Percentiles rank a stretch among this genome's conserved stretches.
Evolutionary conservation across 1,284 basidiomycete species (phyloP).

Genomic region (Omphalotus olearius): DNA sequence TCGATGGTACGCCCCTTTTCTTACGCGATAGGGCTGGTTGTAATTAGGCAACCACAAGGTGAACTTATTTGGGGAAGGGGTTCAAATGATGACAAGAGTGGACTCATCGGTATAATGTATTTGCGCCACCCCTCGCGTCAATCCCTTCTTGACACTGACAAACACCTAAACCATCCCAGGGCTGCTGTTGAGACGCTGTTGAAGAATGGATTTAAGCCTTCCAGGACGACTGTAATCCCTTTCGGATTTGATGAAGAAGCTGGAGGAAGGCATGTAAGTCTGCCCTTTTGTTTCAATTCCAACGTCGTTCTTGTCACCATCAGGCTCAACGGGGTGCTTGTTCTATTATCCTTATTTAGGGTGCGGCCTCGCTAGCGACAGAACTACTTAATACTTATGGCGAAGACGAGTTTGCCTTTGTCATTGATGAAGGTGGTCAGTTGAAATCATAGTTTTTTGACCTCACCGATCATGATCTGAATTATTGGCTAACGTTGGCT

Average conservation of each 20-base stretch:
- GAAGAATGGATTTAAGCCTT: conserved; percentile 46
- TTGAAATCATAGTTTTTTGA: background rate
- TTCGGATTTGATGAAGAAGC: conserved; percentile 77
- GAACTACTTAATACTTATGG: conserved; percentile 54
- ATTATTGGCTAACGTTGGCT: background rate
- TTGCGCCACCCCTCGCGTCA: conserved; percentile 10
- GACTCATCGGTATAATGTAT: conserved; percentile 48
- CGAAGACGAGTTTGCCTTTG: conserved; percentile 50
- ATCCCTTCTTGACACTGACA: conserved; percentile 9
- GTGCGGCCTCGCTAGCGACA: conserved; percentile 44
- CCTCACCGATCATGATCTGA: background rate
- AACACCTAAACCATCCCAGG: conserved; percentile 19
- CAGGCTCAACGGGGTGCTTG: background rate
- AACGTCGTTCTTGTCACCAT: background rate
- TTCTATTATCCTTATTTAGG: background rate
- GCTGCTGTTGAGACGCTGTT: conserved; percentile 54
- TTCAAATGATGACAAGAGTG: conserved; percentile 54
- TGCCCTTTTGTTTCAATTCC: background rate
- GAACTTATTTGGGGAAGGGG: conserved; percentile 56
- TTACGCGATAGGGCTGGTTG: background rate
- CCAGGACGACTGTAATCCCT: conserved; percentile 57
- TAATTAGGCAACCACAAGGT: background rate
- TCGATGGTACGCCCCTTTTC: conserved; percentile 36
- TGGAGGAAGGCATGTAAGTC: conserved; percentile 38
- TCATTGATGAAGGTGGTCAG: conserved; percentile 54